phyloP scores from a whole-genome alignment of 23 red algal genomes.

The Agarophyton chilense region DNA sequence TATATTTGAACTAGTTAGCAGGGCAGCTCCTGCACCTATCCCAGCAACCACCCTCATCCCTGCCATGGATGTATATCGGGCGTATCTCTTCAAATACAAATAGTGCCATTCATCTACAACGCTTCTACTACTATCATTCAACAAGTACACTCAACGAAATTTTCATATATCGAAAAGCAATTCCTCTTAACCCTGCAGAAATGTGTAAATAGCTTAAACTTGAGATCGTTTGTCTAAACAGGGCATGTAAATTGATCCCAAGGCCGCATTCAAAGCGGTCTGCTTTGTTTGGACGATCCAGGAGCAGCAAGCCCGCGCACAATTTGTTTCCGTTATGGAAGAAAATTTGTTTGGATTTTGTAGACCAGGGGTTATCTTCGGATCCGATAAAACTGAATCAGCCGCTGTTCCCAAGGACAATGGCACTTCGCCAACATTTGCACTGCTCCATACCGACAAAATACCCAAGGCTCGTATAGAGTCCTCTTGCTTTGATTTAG shows the following conservation, averaged over 20 bases:
- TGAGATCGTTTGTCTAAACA: constrained; percentile 21
- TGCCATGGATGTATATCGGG: no score
- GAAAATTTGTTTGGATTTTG: constrained; percentile 36
- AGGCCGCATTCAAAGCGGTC: not conserved
- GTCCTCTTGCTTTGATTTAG: constrained; percentile 46
- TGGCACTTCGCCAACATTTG: not conserved
- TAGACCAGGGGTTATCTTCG: constrained; percentile 23
- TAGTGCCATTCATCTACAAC: no score
- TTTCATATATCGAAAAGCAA: no score
- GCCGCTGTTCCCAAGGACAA: not conserved
- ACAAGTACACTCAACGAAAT: no score
- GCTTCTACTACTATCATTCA: no score
- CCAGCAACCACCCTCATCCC: no score
- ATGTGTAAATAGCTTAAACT: no score
- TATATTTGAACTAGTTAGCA: no score
- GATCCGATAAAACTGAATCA: constrained; percentile 6
- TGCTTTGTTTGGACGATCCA: constrained; percentile 41
- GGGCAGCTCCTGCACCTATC: no score
- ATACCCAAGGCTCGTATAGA: constrained; percentile 7
- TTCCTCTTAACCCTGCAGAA: no score
- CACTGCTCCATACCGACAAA: not conserved
- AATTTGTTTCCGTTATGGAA: not conserved
- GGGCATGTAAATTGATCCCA: constrained; percentile 12
- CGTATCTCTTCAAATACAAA: no score
- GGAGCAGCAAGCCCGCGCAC: constrained; percentile 32